These are phyloP conservation scores for Nigrospora sphaerica DNA, from an alignment of 2,329 filamentous ascomycete species.

Conservation along the genomic window DNA sequence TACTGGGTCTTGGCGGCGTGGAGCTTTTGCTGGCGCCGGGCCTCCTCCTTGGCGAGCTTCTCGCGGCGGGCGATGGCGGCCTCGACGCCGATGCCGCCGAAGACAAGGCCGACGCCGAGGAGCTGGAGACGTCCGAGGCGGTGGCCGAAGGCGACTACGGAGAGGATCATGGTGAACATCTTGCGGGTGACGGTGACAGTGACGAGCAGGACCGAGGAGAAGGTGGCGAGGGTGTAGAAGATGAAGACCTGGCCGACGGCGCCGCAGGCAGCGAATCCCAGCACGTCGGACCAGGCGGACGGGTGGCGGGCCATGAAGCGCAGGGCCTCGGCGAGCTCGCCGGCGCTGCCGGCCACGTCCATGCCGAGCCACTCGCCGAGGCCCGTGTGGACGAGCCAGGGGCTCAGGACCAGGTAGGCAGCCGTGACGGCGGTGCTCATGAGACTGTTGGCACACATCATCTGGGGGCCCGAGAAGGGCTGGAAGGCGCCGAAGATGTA, in stretches of 20 bases:
- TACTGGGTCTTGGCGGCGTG: slow-evolving; percentile 8
- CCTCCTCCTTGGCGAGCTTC: slow-evolving; percentile 72
- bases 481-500: slow-evolving; percentile 79
- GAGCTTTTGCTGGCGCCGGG: slow-evolving; percentile 41
- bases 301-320: slow-evolving; percentile 77
- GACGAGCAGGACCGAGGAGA: slow-evolving; percentile 85
- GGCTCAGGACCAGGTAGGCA: slow-evolving; percentile 68
- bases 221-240: slow-evolving; percentile 89
- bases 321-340: slow-evolving; percentile 73
- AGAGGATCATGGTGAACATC: slow-evolving; percentile 98
- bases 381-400: slow-evolving; percentile 66
- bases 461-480: slow-evolving; percentile 85
- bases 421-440: slow-evolving; percentile 74
- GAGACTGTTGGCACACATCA: slow-evolving; percentile 98
- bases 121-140: slow-evolving; percentile 82
- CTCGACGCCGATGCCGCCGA: slow-evolving; percentile 91
- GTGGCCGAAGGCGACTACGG: slow-evolving; percentile 91
- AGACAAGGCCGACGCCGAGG: slow-evolving; percentile 86
- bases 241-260: slow-evolving; percentile 96
- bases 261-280: slow-evolving; percentile 84
- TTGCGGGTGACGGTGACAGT: slow-evolving; percentile 97
- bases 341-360: slow-evolving; percentile 56
- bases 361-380: slow-evolving; percentile 60
- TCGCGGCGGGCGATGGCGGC: slow-evolving; percentile 72
- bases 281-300: slow-evolving; percentile 74